phyloP scores from a whole-genome alignment of 2,329 filamentous ascomycete genomes.

The Cytospora paraplurivora region DNA sequence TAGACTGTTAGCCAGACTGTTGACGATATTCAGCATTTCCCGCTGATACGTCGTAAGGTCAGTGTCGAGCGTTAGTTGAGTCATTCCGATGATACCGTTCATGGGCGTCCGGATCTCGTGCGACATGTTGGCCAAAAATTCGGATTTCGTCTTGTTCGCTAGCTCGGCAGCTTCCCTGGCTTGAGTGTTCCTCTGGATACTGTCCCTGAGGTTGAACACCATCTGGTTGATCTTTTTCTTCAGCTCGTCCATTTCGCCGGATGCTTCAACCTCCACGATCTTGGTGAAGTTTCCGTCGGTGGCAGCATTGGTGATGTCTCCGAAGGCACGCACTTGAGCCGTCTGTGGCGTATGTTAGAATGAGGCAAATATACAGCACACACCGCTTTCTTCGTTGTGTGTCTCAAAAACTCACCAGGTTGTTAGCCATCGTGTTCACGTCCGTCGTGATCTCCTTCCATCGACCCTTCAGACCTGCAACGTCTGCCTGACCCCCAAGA shows the following conservation, averaged over 20 bases:
- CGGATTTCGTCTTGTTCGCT: constrained; percentile 97
- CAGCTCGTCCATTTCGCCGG: constrained; percentile 97
- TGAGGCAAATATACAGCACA: not conserved
- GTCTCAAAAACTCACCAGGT: constrained; percentile 51
- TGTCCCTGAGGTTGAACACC: constrained; percentile 93
- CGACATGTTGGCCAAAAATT: constrained; percentile 98
- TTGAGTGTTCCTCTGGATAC: constrained; percentile 94
- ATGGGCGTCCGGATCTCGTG: constrained; percentile 97
- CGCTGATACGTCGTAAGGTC: constrained; percentile 92
- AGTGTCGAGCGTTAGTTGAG: constrained; percentile 91
- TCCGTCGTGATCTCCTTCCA: constrained; percentile 99
- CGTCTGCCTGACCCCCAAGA: constrained; percentile 96
- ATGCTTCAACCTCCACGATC: constrained; percentile 93
- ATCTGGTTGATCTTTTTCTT: constrained; percentile 99
- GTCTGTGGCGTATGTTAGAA: constrained; percentile 62
- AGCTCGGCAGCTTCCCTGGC: constrained; percentile 94
- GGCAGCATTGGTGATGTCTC: constrained; percentile 96
- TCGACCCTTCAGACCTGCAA: constrained; percentile 86
- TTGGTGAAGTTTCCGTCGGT: constrained; percentile 98
- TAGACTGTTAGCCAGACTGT: constrained; percentile 93
- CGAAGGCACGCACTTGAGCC: constrained; percentile 95
- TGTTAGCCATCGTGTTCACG: constrained; percentile 87
- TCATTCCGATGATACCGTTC: constrained; percentile 98
- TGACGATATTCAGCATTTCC: constrained; percentile 98
- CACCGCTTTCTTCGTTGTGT: not conserved